Evolutionary conservation across 129 eudicot species (phyloP).

Genomic region (Glebionis coronaria): DNA sequence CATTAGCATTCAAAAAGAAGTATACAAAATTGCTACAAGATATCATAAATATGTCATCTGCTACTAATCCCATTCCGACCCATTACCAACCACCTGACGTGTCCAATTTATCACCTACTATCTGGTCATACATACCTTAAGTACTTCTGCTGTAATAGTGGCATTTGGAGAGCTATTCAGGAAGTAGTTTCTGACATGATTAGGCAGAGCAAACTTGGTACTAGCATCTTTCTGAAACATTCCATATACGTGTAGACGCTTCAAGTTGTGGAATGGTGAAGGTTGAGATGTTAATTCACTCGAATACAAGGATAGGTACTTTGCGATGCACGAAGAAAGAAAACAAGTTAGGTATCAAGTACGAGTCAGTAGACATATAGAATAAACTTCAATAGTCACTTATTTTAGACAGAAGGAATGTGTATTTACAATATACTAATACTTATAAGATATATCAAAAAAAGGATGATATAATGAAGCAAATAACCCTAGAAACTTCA

Average conservation of each 20-base stretch:
- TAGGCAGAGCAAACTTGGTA: constrained; percentile 7
- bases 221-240: neutral
- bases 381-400: neutral
- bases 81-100: neutral
- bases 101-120: neutral
- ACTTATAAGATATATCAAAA: too few species aligned
- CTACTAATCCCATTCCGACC: neutral
- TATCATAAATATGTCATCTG: neutral
- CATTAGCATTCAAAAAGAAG: neutral
- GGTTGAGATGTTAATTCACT: constrained; percentile 10
- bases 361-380: neutral
- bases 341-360: neutral
- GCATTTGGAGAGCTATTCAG: constrained; percentile 23
- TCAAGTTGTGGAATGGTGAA: constrained; percentile 23
- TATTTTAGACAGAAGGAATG: too few species aligned
- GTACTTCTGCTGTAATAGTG: constrained; percentile 7
- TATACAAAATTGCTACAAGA: neutral
- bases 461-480: neutral
- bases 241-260: constrained; percentile 15
- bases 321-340: neutral
- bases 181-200: constrained; percentile 22
- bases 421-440: too few species aligned
- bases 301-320: constrained; percentile 11
- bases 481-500: neutral
- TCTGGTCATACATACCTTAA: constrained; percentile 15